Evolutionary conservation across 306 rosid species (phyloP).

Genomic region (Lagenaria siceraria): DNA sequence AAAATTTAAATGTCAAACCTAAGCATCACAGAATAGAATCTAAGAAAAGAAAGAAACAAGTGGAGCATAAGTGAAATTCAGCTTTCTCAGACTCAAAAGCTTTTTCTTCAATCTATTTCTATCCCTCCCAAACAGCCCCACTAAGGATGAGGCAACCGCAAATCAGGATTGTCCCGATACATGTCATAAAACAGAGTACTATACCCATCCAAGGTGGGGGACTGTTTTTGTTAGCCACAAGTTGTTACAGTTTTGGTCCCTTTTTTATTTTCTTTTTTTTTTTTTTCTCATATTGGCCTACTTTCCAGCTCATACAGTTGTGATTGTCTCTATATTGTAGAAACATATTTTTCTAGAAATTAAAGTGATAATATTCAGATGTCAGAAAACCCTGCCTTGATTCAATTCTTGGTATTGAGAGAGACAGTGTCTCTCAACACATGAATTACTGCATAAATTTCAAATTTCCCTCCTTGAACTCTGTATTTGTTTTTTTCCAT

Average conservation of each 20-base stretch:
- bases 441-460: not conserved
- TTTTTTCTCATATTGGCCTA: slow-evolving; percentile 19
- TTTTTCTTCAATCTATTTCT: slow-evolving; percentile 1
- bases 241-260: slow-evolving; percentile 31
- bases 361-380: slow-evolving; percentile 8
- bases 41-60: not conserved
- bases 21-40: not conserved
- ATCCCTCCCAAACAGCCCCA: slow-evolving; percentile 2
- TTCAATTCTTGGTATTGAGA: not conserved
- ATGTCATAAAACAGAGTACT: slow-evolving; percentile 17
- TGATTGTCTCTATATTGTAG: slow-evolving; percentile 6
- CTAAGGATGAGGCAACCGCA: slow-evolving; percentile 16
- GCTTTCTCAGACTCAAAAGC: not conserved
- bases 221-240: slow-evolving; percentile 11
- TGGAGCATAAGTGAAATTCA: slow-evolving; percentile 1
- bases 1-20: not conserved
- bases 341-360: not conserved
- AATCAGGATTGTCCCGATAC: slow-evolving; percentile 7
- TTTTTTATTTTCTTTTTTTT: slow-evolving; percentile 1
- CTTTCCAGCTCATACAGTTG: slow-evolving; percentile 21
- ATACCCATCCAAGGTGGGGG: slow-evolving; percentile 28
- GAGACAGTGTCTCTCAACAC: not conserved
- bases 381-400: slow-evolving; percentile 13
- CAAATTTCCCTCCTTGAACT: slow-evolving; percentile 10
- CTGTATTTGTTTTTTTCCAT: not conserved